Base-by-base conservation (phyloP, 495 filamentous ascomycete species). In the Ascodesmis nigricans region DNA sequence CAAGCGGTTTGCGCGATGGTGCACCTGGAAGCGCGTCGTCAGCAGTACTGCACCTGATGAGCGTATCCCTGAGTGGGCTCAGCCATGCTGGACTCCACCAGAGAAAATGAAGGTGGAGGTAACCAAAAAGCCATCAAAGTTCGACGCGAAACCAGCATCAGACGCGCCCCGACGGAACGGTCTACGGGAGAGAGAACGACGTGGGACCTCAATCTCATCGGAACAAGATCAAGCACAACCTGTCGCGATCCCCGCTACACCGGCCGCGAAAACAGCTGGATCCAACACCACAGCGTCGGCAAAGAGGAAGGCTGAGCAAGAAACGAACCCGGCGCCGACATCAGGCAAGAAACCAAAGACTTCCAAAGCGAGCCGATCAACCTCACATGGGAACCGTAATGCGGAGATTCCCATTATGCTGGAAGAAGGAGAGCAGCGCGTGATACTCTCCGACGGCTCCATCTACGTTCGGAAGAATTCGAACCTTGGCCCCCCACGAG, bases 11-110 rank as follows among this genome's bases (percentile, higher is more conserved):
- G 73, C 70, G 2, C 60, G 74, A 14, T 79, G 75, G 75, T 65
- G 65, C 24, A 64, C 71, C 15, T 78, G 73, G 73, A 79, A 79
- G 45, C 70, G 71, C 32, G 74, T 73, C 3, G 71, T 73, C 41
- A 29, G 15, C 19, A 43, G 41, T 21, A 38, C 49, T 17, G 41
- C 45, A 19, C 30, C 43, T 8, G 46, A 46, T 13, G 74, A 77
- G 43, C 57, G 55, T 31, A 65, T 74, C 17, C 68, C 75, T 20
- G 57, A 64, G 35, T 79, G 75, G 75, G 73, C 68, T 26, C 60
- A 55, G 21, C n/a, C n/a, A n/a, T n/a, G n/a, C n/a, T n/a, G n/a
- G n/a, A n/a, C n/a, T n/a, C n/a, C n/a, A n/a, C n/a, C n/a, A n/a
- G 42, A 46, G 19, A 41, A 29, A n/a, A 31, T 11, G 8, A 44